Evolutionary conservation across 225 moss, liverwort and hornwort species (phyloP).

Genomic region (Neckera pumila): DNA sequence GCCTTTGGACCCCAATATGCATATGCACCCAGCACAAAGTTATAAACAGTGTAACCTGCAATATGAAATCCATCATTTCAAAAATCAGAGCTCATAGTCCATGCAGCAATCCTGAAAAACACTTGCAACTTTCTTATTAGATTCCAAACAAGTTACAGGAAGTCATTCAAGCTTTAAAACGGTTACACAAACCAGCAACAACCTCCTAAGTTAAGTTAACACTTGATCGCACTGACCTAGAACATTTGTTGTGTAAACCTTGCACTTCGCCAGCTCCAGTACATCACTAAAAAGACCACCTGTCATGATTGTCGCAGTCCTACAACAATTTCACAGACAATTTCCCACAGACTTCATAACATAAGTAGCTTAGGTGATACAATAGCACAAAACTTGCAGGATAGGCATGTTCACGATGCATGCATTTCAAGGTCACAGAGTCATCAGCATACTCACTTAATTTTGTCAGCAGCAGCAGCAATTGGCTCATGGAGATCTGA

Average conservation of each 20-base stretch:
- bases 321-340: neutral
- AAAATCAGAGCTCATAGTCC: neutral
- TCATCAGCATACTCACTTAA: constrained; percentile 6
- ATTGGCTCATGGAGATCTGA: constrained; percentile 15
- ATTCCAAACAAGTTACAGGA: neutral
- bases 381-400: neutral
- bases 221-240: constrained; percentile 5
- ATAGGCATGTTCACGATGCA: neutral
- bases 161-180: neutral
- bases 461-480: neutral
- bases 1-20: constrained; percentile 98
- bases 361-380: neutral
- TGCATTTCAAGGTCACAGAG: neutral
- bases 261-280: constrained; percentile 25
- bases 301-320: neutral
- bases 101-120: neutral
- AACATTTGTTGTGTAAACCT: constrained; percentile 26
- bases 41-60: constrained; percentile 79
- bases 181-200: neutral
- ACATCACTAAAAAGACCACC: constrained; percentile 23
- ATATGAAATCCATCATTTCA: constrained; percentile 19
- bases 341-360: neutral
- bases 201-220: too few species aligned
- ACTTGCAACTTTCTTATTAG: neutral
- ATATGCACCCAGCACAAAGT: constrained; percentile 89